A percentile compares a stretch with the other conserved stretches of the same genome.
phyloP scores from a whole-genome alignment of 179 eudicot genomes.

The Spergularia azorica region DNA sequence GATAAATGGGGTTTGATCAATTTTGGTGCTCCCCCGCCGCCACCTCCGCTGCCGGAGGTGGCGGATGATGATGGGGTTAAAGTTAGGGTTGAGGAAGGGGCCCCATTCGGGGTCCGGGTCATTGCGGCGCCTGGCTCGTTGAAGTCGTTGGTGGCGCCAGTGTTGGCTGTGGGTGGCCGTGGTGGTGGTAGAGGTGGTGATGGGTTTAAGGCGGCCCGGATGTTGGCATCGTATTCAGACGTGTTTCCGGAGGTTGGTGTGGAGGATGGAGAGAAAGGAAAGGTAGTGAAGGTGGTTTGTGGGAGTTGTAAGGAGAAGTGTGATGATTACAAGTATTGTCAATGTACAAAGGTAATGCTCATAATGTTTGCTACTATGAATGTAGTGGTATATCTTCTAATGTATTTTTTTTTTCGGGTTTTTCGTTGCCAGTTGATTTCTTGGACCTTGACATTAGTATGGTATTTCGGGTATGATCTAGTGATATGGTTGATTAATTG shows the following conservation, averaged over 20 bases:
- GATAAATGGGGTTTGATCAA: constrained; percentile 83
- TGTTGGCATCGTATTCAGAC: constrained; percentile 73
- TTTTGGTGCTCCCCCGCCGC: constrained; percentile 35
- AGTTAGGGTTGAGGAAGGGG: constrained; percentile 87
- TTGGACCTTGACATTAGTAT: too few species aligned
- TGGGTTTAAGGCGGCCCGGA: constrained; percentile 51
- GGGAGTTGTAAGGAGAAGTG: constrained; percentile 63
- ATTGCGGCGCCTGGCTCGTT: constrained; percentile 69
- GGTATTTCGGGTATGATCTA: too few species aligned
- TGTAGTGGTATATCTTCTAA: background rate
- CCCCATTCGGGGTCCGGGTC: constrained; percentile 80
- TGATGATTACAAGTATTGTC: constrained; percentile 55
- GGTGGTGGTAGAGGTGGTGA: constrained; percentile 27
- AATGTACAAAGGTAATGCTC: constrained; percentile 57
- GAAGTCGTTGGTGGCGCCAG: constrained; percentile 48
- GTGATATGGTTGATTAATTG: too few species aligned
- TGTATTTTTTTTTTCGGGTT: background rate
- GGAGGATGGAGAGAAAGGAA: constrained; percentile 28
- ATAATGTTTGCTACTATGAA: background rate
- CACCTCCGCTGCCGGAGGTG: constrained; percentile 11
- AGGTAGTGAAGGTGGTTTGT: constrained; percentile 34
- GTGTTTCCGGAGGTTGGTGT: constrained; percentile 42
- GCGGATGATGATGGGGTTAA: constrained; percentile 32
- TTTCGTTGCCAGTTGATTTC: background rate
- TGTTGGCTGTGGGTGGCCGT: constrained; percentile 19